Evolutionary conservation across 441 rosid genomes (phyloP).

Genomic region (Pelargonium cotyledonis): DNA sequence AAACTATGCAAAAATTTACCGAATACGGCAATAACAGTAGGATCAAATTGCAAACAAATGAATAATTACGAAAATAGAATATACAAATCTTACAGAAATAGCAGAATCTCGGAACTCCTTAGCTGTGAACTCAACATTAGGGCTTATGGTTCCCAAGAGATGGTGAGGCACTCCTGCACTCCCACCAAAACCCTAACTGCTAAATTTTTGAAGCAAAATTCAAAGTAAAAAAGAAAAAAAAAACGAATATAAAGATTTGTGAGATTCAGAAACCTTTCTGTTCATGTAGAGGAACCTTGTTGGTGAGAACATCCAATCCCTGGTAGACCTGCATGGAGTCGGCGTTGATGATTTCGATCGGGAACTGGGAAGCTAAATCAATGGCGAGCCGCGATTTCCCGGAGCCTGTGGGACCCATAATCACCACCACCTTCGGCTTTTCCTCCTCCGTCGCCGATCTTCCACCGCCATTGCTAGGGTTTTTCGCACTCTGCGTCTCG

Average conservation of each 20-base stretch:
- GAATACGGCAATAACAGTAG: not conserved
- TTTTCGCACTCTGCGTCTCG: not conserved
- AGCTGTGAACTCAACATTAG: constrained; percentile 63
- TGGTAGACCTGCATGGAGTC: constrained; percentile 29
- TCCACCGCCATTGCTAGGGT: constrained; percentile 4
- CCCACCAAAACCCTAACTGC: not conserved
- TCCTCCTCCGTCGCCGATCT: not conserved
- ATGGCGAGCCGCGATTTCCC: constrained; percentile 27
- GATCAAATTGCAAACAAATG: not conserved
- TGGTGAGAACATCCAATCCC: constrained; percentile 51
- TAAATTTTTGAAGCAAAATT: not conserved
- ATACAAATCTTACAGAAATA: constrained; percentile 46
- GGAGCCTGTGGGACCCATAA: constrained; percentile 25
- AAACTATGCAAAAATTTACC: not conserved
- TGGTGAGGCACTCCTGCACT: constrained; percentile 75
- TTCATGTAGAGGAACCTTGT: constrained; percentile 55
- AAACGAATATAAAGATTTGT: not conserved
- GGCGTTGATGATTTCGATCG: constrained; percentile 26
- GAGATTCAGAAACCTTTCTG: constrained; percentile 43
- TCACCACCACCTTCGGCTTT: constrained; percentile 23
- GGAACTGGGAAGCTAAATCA: constrained; percentile 21
- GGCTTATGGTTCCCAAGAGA: constrained; percentile 62
- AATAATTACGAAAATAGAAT: not conserved
- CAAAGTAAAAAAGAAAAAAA: not conserved
- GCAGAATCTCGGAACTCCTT: constrained; percentile 65